Evolutionary conservation across 345 rosid species (phyloP).

Genomic region (Lenwebbia sp.): DNA sequence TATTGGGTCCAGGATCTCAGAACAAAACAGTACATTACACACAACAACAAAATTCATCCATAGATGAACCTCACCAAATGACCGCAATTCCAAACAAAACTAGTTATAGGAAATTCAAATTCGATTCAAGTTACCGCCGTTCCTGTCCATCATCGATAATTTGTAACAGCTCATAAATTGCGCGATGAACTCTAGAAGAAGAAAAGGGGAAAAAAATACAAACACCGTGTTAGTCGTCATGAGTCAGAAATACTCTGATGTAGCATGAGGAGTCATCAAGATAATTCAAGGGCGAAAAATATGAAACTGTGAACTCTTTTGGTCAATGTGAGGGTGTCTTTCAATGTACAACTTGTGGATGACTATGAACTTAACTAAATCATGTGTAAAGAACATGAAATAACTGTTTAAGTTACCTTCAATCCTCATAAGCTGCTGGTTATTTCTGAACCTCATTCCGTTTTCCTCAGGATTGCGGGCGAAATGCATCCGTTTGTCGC

Average conservation of each 20-base stretch:
- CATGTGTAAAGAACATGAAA: background rate
- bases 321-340: background rate
- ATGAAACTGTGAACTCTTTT: background rate
- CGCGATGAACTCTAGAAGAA: slow-evolving; percentile 40
- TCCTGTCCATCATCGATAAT: background rate
- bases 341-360: background rate
- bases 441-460: slow-evolving; percentile 4
- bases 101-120: background rate
- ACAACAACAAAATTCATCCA: background rate
- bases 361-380: background rate
- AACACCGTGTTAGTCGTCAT: background rate
- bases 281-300: background rate
- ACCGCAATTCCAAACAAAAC: background rate
- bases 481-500: background rate
- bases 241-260: background rate
- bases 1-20: background rate
- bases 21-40: background rate
- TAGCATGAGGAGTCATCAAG: background rate
- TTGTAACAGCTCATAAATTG: slow-evolving; percentile 57
- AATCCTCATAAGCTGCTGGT: slow-evolving; percentile 25
- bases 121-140: background rate
- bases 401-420: slow-evolving; percentile 28
- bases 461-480: slow-evolving; percentile 11
- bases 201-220: background rate
- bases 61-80: background rate